Conservation (phyloP, 106 monocot genomes). For the Phalaenopsis aphrodite region DNA sequence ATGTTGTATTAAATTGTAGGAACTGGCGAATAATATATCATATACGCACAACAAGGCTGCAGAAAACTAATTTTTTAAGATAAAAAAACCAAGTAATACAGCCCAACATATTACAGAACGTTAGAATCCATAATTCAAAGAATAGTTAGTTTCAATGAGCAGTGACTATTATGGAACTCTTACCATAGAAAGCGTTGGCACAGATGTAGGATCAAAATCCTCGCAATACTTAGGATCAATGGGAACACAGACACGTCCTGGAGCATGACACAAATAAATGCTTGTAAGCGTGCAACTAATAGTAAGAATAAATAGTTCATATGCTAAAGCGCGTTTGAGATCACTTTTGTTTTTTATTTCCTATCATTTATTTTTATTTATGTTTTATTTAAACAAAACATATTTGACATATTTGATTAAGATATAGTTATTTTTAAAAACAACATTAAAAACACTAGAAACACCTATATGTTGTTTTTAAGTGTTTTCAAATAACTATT, state of each 20-base stretch:
- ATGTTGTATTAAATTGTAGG: neutral
- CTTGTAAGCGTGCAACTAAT: neutral
- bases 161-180: neutral
- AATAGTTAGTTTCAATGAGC: neutral
- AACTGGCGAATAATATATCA: neutral
- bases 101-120: neutral
- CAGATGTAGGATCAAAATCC: conserved; percentile 71
- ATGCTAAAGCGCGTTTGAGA: neutral
- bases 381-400: no score
- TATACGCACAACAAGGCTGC: neutral
- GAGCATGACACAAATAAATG: conserved; percentile 11
- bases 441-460: no score
- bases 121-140: no score
- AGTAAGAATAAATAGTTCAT: neutral
- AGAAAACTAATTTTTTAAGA: neutral
- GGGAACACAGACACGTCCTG: conserved; percentile 89
- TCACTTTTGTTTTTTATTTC: no score
- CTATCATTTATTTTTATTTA: no score
- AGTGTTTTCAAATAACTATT: no score
- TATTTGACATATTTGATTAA: no score
- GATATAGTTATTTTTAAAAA: no score
- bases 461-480: no score
- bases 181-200: conserved; percentile 82
- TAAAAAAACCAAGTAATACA: neutral
- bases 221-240: conserved; percentile 89